A percentile compares a stretch with the other conserved stretches of the same genome.
Conservation (phyloP, 2,329 filamentous ascomycete species). For the Talaromyces islandicus region DNA sequence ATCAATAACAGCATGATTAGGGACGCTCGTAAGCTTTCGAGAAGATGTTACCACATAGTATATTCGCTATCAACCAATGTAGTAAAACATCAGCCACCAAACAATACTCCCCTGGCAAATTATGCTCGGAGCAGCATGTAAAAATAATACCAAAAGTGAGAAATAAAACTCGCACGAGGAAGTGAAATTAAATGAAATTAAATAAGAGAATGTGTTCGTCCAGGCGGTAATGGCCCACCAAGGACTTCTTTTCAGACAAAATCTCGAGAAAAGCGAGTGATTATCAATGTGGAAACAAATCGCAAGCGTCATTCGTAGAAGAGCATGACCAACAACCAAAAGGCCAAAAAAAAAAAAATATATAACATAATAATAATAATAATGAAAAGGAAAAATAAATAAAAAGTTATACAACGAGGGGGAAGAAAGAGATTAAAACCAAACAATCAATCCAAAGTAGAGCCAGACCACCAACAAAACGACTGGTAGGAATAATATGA, state of each 20-base stretch:
- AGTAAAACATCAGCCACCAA: neutral
- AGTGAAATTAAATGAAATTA: neutral
- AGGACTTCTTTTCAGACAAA: neutral
- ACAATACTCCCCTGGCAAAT: neutral
- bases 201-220: neutral
- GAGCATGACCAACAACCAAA: constrained; percentile 5
- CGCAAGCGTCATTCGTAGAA: constrained; percentile 10
- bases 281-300: neutral
- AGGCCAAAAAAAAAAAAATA: neutral
- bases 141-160: neutral
- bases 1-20: too few relatives aligned
- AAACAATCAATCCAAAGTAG: neutral
- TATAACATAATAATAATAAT: too few relatives aligned
- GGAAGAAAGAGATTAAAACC: neutral
- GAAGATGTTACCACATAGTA: neutral
- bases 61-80: neutral
- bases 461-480: neutral
- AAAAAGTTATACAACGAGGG: neutral
- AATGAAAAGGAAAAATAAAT: neutral
- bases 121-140: neutral
- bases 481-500: neutral
- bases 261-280: neutral
- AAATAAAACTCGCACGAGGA: neutral
- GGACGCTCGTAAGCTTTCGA: too few relatives aligned
- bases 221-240: neutral